These are phyloP conservation scores for Suillus plorans DNA, from an alignment of 768 basidiomycete species.

Conservation along the genomic window DNA sequence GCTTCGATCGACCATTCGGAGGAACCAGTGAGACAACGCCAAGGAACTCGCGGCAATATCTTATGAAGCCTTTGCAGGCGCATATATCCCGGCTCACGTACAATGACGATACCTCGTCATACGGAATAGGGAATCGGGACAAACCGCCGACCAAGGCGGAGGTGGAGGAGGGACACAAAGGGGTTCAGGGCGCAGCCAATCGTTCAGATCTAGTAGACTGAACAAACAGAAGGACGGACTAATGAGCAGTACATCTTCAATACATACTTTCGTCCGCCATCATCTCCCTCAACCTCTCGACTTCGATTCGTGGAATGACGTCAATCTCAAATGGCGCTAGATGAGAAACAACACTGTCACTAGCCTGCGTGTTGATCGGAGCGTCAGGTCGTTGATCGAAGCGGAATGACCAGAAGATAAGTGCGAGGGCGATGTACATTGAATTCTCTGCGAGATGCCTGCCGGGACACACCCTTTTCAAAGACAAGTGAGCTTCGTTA, in stretches of 20 bases:
- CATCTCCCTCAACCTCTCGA: conserved; percentile 14
- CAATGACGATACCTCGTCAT: too few species aligned
- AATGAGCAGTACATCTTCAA: not conserved
- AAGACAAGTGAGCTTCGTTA: not conserved
- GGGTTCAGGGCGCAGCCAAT: too few species aligned
- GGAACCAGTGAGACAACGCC: too few species aligned
- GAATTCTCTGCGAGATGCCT: conserved; percentile 47
- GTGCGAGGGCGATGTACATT: conserved; percentile 58
- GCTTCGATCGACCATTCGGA: too few species aligned
- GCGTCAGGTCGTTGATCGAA: conserved; percentile 44
- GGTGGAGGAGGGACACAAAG: too few species aligned
- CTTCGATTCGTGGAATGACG: conserved; percentile 47
- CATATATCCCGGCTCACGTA: too few species aligned
- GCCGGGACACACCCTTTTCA: conserved; percentile 55
- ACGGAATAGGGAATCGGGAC: too few species aligned
- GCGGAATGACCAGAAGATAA: conserved; percentile 62
- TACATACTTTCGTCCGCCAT: conserved; percentile 7
- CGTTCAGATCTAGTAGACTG: not conserved
- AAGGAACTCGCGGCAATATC: too few species aligned
- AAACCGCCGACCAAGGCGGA: too few species aligned
- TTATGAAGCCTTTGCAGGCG: too few species aligned
- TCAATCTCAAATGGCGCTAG: conserved; percentile 55
- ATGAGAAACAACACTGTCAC: conserved; percentile 54
- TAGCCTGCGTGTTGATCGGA: conserved; percentile 57
- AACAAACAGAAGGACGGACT: not conserved